These are phyloP conservation scores for Leersia perrieri DNA, from an alignment of 176 grass and related monocot genomes.

Conservation along the genomic window DNA sequence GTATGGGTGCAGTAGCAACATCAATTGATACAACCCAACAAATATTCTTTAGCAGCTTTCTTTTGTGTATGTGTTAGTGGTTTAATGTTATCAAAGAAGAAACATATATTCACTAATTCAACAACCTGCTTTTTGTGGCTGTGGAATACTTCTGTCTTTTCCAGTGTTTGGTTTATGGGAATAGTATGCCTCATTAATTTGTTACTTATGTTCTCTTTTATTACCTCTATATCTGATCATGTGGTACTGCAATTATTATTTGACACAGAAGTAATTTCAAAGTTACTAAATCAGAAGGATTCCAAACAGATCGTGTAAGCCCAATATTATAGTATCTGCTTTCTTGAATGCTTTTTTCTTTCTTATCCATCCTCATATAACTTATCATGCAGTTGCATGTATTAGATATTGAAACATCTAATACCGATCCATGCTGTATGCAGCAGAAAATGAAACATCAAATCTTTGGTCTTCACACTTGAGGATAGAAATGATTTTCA, in stretches of 20 bases:
- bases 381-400: neutral
- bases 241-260: neutral
- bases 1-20: constrained; percentile 7
- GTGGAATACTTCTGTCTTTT: neutral
- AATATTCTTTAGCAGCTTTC: neutral
- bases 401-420: constrained; percentile 2
- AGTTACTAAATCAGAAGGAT: constrained; percentile 2
- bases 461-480: neutral
- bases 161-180: neutral
- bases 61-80: neutral
- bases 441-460: neutral
- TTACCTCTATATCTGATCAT: neutral
- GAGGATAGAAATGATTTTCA: neutral
- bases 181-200: neutral
- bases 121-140: neutral
- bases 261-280: neutral
- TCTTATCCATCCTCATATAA: neutral
- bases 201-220: neutral
- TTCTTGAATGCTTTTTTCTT: neutral
- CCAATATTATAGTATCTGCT: constrained; percentile 12
- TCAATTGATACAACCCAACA: neutral
- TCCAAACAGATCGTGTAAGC: neutral
- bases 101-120: neutral
- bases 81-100: neutral
- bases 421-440: constrained; percentile 11